phyloP scores from a whole-genome alignment of 257 asterid genomes.

The Echium plantagineum region DNA sequence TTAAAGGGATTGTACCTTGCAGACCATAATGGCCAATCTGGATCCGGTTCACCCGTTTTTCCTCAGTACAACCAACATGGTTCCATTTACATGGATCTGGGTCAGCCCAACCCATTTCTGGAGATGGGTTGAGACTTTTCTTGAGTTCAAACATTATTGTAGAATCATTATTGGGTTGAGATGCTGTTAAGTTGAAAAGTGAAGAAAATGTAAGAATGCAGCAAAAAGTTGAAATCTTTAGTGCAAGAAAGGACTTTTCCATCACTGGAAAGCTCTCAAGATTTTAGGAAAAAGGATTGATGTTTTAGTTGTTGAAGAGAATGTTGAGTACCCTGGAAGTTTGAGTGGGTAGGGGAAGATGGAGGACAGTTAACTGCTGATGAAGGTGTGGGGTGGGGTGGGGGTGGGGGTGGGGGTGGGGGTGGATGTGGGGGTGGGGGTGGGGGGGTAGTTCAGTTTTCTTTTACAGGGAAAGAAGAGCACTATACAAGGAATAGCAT shows the following conservation, averaged over 20 bases:
- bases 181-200: conserved; percentile 18
- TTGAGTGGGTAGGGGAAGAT: conserved; percentile 2
- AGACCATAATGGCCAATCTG: conserved; percentile 63
- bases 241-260: conserved; percentile 17
- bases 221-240: conserved; percentile 31
- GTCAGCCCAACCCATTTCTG: conserved; percentile 51
- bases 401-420: not conserved
- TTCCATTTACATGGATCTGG: conserved; percentile 84
- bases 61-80: conserved; percentile 41
- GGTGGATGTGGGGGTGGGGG: no score
- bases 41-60: conserved; percentile 65
- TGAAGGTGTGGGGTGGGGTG: not conserved
- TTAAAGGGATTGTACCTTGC: conserved; percentile 62
- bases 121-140: conserved; percentile 49
- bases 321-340: conserved; percentile 3
- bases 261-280: conserved; percentile 25
- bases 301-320: not conserved
- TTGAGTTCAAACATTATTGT: conserved; percentile 62
- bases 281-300: not conserved
- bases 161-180: conserved; percentile 39
- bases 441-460: conserved; percentile 7
- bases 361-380: not conserved
- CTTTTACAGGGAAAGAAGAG: conserved; percentile 23
- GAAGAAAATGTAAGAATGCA: conserved; percentile 29
- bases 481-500: conserved; percentile 4